Evolutionary conservation across 768 basidiomycete genomes (phyloP).

Genomic region (Pholiota molesta): DNA sequence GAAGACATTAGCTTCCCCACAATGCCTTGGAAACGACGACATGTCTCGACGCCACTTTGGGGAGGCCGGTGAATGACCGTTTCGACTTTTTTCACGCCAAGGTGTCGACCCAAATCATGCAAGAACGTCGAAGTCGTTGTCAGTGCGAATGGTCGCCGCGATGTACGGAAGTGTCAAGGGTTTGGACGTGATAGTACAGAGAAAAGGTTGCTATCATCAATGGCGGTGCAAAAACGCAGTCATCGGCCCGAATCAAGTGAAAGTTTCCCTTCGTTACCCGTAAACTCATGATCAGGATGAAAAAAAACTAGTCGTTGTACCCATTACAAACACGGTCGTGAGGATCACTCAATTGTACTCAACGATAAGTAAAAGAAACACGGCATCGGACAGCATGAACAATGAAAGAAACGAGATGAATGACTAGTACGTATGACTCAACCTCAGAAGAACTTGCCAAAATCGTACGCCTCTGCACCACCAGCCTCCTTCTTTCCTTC

Average conservation of each 20-base stretch:
- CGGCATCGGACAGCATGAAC: neutral
- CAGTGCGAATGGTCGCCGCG: neutral
- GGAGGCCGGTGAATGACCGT: neutral
- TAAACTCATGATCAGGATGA: neutral
- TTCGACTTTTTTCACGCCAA: neutral
- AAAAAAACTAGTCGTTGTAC: neutral
- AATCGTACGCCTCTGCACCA: conserved; percentile 51
- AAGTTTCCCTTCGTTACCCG: too few species aligned
- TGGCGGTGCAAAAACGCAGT: neutral
- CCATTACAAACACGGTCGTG: neutral
- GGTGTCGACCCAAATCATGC: neutral
- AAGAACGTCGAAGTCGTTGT: too few species aligned
- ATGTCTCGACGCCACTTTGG: neutral
- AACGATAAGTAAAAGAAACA: neutral
- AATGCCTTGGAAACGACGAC: conserved; percentile 4
- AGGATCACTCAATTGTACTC: neutral
- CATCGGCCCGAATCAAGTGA: neutral
- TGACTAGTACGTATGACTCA: conserved; percentile 4
- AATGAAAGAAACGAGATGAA: conserved; percentile 2
- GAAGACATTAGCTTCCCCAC: neutral
- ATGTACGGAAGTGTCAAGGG: neutral
- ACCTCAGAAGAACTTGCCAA: conserved; percentile 55
- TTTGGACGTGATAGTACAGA: neutral
- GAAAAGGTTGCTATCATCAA: neutral
- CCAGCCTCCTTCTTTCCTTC: conserved; percentile 13